Conservation (phyloP, 106 monocot genomes). For the Cymbidium sinense region DNA sequence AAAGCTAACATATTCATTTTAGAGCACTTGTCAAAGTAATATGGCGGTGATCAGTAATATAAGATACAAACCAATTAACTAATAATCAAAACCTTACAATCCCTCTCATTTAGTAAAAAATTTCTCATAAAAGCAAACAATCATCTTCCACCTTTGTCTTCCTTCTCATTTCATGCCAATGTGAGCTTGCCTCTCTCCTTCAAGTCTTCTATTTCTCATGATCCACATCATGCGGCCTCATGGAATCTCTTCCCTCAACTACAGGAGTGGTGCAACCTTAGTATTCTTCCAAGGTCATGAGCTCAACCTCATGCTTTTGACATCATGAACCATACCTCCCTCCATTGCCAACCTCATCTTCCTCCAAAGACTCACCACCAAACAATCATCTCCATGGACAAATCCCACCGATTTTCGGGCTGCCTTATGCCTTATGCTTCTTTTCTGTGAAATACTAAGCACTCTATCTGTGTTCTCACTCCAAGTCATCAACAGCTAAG, state of each 20-base stretch:
- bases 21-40: too few relatives aligned
- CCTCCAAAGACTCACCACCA: slow-evolving; percentile 22
- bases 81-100: too few relatives aligned
- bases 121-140: too few relatives aligned
- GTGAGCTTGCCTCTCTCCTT: slow-evolving; percentile 17
- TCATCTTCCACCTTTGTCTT: not conserved
- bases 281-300: slow-evolving; percentile 6
- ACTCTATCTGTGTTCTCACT: slow-evolving; percentile 11
- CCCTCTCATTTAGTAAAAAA: too few relatives aligned
- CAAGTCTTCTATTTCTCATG: slow-evolving; percentile 21
- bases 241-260: slow-evolving; percentile 19
- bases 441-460: slow-evolving; percentile 15
- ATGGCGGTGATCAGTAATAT: too few relatives aligned
- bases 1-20: too few relatives aligned
- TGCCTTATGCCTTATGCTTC: slow-evolving; percentile 18
- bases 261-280: slow-evolving; percentile 48
- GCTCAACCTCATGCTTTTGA: slow-evolving; percentile 13
- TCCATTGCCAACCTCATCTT: slow-evolving; percentile 37
- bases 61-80: too few relatives aligned
- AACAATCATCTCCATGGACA: slow-evolving; percentile 15
- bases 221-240: slow-evolving; percentile 13
- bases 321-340: slow-evolving; percentile 19
- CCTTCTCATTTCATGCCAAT: not conserved
- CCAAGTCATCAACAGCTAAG: not conserved
- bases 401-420: slow-evolving; percentile 21